Base-by-base conservation (phyloP, 768 basidiomycete genomes). In the Suillus hirtellus region DNA sequence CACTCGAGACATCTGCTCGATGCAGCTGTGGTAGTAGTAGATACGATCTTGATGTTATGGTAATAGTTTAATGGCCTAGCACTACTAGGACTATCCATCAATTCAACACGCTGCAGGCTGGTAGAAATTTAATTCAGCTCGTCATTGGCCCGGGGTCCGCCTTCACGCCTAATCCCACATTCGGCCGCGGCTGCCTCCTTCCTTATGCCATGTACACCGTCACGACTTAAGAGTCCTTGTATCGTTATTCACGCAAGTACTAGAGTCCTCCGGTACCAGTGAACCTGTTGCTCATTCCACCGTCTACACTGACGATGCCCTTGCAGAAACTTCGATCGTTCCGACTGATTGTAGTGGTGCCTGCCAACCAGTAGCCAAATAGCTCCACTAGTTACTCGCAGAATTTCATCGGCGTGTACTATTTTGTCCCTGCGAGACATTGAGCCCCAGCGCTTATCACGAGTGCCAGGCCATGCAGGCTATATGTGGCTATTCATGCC, bases 271-370 rank as follows among this genome's bases (percentile, higher is more conserved):
- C 17, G 17, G 43, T 44, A 44, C 19, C 19, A 34, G 60, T 53
- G 24, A n/a, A n/a, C n/a, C n/a, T 31, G 15, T 47, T 37, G n/a
- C 37, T 27, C 62, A 61, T 34, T 67, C 63, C 46, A 62, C 35
- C 7, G 15, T 55, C 54, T 15, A 37, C 35, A 15, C 37, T 21
- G 35, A 55, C 37, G 3, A 38, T 21, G 37, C 21, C 21, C 3
- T 38, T 14, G n/a, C 21, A 37, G 37, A 38, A 21, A 38, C 14
- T 55, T 37, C 15, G 42, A 19, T 6, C 8, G 40, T 40, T 40
- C 14, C 8, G n/a, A 24, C 35, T 14, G 4, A 8, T 55, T 55
- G 21, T 15, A 24, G 65, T 63, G 68, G 65, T 53, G 27, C 63
- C 66, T 14, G 60, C 27, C 27, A 27, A 65, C 3, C 9, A 9